These are phyloP conservation scores for Kluyveromyces wickerhamii DNA, from an alignment of 805 yeast species.

Conservation along the genomic window DNA sequence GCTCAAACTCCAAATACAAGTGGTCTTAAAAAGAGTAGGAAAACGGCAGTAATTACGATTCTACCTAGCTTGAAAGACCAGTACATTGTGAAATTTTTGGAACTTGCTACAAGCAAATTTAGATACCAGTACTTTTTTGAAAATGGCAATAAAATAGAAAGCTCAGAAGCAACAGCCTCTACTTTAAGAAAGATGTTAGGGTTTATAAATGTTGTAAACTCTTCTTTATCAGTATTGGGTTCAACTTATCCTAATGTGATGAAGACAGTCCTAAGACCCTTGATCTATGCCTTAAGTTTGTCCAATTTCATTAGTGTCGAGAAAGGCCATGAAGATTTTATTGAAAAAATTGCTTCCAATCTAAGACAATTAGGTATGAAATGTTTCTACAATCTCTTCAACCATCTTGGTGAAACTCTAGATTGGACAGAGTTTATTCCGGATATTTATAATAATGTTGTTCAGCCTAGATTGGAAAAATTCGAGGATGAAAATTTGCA, in stretches of 20 bases:
- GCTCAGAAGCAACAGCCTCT: conserved; percentile 23
- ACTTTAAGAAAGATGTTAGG: conserved; percentile 51
- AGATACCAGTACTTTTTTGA: conserved; percentile 32
- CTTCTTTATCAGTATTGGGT: conserved; percentile 41
- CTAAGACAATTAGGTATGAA: conserved; percentile 64
- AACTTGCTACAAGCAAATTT: conserved; percentile 52
- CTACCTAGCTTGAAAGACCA: conserved; percentile 48
- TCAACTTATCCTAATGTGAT: conserved; percentile 43
- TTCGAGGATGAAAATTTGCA: conserved; percentile 77
- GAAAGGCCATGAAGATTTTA: conserved; percentile 15
- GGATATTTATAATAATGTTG: conserved; percentile 43
- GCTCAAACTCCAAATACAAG: conserved; percentile 63
- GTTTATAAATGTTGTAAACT: conserved; percentile 40
- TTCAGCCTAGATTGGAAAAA: conserved; percentile 55
- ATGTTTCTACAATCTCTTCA: conserved; percentile 51
- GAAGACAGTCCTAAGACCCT: conserved; percentile 45
- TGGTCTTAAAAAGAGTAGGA: conserved; percentile 65
- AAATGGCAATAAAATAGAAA: conserved; percentile 17
- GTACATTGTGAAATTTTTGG: conserved; percentile 51
- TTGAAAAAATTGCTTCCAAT: conserved; percentile 42
- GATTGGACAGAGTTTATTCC: conserved; percentile 51
- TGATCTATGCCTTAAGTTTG: conserved; percentile 45
- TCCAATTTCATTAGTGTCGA: conserved; percentile 40
- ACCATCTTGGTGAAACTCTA: conserved; percentile 39
- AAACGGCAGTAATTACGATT: conserved; percentile 58